Conservation (phyloP, 176 grass and related monocot genomes). For the Eragrostis curvula region DNA sequence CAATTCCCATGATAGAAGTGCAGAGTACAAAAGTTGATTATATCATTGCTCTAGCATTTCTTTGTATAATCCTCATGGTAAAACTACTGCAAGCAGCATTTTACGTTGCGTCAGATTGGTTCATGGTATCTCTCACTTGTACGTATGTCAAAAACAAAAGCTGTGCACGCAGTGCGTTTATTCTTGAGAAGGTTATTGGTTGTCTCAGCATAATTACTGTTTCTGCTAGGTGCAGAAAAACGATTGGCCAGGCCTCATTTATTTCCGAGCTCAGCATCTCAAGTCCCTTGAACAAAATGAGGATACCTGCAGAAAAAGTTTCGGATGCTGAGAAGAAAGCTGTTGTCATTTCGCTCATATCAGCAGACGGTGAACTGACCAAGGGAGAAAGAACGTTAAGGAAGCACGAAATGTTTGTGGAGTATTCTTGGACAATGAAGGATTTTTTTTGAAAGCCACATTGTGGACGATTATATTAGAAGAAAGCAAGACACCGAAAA, state of each 20-base stretch:
- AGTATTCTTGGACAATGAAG: constrained; percentile 1
- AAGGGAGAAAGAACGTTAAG: not conserved
- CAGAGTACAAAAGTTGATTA: not conserved
- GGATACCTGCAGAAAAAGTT: too few species aligned
- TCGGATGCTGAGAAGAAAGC: not conserved
- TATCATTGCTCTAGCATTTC: not conserved
- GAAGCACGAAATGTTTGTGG: not conserved
- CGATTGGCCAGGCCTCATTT: not conserved
- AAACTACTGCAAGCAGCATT: constrained; percentile 14
- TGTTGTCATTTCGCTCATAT: too few species aligned
- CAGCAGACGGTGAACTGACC: too few species aligned
- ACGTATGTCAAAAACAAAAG: not conserved
- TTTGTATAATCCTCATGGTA: not conserved
- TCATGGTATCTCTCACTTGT: not conserved
- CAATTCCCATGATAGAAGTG: not conserved
- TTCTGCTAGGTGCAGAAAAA: not conserved
- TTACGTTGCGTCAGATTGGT: constrained; percentile 25
- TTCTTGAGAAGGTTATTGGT: not conserved
- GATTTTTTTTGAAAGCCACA: too few species aligned
- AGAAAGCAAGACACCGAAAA: too few species aligned
- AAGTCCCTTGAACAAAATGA: too few species aligned
- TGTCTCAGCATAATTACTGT: not conserved
- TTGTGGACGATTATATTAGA: too few species aligned
- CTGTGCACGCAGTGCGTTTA: not conserved
- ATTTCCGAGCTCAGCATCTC: too few species aligned